Base-by-base conservation (phyloP, 371 early-diverging fungal genomes). In the Lichtheimia ramosa region DNA sequence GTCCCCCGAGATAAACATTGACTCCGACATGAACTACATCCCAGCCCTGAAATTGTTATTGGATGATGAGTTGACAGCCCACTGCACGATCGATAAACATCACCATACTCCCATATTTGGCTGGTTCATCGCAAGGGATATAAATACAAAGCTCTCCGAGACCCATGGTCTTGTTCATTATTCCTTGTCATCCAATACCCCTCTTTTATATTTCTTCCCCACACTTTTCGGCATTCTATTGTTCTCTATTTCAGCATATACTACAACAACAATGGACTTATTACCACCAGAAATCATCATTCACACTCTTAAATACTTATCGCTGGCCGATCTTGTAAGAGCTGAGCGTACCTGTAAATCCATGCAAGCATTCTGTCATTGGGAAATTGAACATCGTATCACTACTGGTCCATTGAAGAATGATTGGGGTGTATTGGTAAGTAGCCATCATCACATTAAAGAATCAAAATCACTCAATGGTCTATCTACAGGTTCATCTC, bases 221-320 rank as follows among this genome's bases (percentile, higher is more conserved):
- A 46, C 46, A n/a, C 46, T 21, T 21, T 21, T 21, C 46, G 21
- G n/a, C 21, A 46, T 21, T 21, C 18, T 46, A 46, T 46, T 46
- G 34, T 34, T 27, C 27, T 27, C n/a, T n/a, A n/a, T 27, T 27
- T 27, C 27, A 2, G 27, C 27, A 34, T 34, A 34, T 8, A 8
- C 34, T 8, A 34, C 34, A 8, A 34, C 56, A 24, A 60, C 39
- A 18, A 65, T 65, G 65, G 61, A 63, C 39, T 39, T 70, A 21
- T 57, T 79, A 39, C 80, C 80, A 23, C 48, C 71, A 16, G 80
- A 79, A 73, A 68, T 79, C 27, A 68, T 74, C 40, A 42, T 64
- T 21, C 56, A 62, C 16, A 63, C 76, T 18, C 59, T 79, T 27
- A 52, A 66, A 56, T 68, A 76, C 50, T 48, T 79, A 41, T 66